Evolutionary conservation across 116 monocot species (phyloP).

Genomic region (Papilionanthe hybrid): DNA sequence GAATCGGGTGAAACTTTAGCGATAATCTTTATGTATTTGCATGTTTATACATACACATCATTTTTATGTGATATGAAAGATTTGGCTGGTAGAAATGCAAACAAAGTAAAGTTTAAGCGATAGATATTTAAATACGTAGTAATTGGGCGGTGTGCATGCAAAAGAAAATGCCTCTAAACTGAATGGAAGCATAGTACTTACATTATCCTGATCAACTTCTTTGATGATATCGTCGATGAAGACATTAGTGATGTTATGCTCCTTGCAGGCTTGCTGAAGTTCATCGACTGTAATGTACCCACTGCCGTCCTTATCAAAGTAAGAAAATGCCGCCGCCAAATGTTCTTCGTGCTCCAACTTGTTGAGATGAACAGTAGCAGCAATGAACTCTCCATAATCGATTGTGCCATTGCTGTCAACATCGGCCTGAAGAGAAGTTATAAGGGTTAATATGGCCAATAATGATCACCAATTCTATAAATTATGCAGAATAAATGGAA

Average conservation of each 20-base stretch:
- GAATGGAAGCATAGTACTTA: slow-evolving; percentile 16
- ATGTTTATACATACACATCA: too few species aligned
- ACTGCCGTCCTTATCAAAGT: slow-evolving; percentile 78
- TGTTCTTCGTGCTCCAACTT: slow-evolving; percentile 77
- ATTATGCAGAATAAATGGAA: neutral
- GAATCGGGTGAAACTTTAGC: neutral
- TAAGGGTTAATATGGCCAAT: slow-evolving; percentile 2
- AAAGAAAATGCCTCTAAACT: neutral
- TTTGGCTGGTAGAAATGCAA: too few species aligned
- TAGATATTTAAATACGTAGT: too few species aligned
- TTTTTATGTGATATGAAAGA: too few species aligned
- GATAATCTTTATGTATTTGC: neutral
- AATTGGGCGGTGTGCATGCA: too few species aligned
- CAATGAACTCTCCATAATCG: slow-evolving; percentile 74
- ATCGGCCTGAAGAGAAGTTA: slow-evolving; percentile 43
- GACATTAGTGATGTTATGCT: slow-evolving; percentile 63
- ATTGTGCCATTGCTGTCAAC: slow-evolving; percentile 77
- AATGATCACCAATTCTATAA: neutral
- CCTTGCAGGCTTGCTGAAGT: slow-evolving; percentile 77
- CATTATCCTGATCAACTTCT: slow-evolving; percentile 86
- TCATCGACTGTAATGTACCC: slow-evolving; percentile 81
- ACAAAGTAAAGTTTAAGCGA: too few species aligned
- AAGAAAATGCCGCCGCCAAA: slow-evolving; percentile 67
- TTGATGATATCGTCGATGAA: slow-evolving; percentile 67
- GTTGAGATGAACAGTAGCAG: slow-evolving; percentile 76